Conservation (phyloP, 2,329 filamentous ascomycete genomes). For the Venturia oleaginea region DNA sequence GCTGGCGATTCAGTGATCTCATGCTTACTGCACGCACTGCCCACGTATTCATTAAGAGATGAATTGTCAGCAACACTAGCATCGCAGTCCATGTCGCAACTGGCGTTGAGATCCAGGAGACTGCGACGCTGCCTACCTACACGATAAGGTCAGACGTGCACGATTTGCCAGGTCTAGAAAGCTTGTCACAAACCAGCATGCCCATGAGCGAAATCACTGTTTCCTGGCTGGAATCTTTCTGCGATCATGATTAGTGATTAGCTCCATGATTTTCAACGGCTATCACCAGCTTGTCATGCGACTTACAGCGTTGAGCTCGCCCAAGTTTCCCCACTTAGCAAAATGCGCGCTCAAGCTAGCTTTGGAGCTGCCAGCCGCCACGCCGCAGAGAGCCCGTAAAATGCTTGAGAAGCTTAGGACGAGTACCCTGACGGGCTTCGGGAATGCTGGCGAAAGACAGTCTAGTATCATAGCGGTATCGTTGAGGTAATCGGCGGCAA, state of each 20-base stretch:
- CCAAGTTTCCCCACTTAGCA: constrained; percentile 75
- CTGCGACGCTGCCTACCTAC: constrained; percentile 65
- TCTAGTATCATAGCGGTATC: constrained; percentile 81
- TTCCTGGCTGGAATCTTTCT: constrained; percentile 89
- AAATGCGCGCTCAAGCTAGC: constrained; percentile 89
- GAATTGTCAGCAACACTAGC: constrained; percentile 60
- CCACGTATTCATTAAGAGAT: constrained; percentile 76
- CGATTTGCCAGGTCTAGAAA: not conserved
- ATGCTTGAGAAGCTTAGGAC: constrained; percentile 53
- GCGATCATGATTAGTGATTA: constrained; percentile 16
- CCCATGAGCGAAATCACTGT: constrained; percentile 84
- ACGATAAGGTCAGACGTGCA: constrained; percentile 12
- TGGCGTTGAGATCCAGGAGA: constrained; percentile 63
- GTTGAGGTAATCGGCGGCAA: constrained; percentile 82
- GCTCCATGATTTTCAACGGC: constrained; percentile 17
- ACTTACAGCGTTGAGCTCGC: constrained; percentile 73
- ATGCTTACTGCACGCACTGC: constrained; percentile 80
- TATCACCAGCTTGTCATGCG: too few species aligned
- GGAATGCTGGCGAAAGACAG: constrained; percentile 69
- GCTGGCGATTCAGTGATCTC: constrained; percentile 75
- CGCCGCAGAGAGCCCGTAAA: constrained; percentile 67
- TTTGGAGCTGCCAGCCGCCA: constrained; percentile 83
- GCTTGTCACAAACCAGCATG: constrained; percentile 52
- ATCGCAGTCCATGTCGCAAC: constrained; percentile 66
- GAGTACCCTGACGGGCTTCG: constrained; percentile 43